Evolutionary conservation across 108 stramenopile genomes (phyloP).

Genomic region (Skeletonema potamos): DNA sequence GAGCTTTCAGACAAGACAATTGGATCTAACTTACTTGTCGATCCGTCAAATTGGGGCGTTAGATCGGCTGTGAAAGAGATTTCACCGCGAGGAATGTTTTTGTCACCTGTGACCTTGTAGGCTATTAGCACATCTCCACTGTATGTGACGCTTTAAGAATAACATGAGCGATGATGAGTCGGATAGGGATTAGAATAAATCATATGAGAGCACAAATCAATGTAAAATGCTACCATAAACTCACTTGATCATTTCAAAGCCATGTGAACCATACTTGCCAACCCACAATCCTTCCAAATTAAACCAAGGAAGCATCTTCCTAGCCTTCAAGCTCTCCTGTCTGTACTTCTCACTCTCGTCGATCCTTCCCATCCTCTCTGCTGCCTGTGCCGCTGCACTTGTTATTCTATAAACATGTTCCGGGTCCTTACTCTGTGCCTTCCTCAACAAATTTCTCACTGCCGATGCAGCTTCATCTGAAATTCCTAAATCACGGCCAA

Average conservation of each 20-base stretch:
- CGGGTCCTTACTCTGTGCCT: conserved; percentile 29
- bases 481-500: not conserved
- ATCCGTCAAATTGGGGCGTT: conserved; percentile 12
- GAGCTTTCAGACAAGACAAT: conserved; percentile 61
- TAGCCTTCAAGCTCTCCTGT: conserved; percentile 46
- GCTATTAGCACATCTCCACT: conserved; percentile 73
- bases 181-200: not conserved
- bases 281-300: conserved; percentile 85
- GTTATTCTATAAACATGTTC: conserved; percentile 35
- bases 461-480: not conserved
- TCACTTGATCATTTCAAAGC: conserved; percentile 54
- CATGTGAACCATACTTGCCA: conserved; percentile 81
- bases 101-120: conserved; percentile 80
- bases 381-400: conserved; percentile 36
- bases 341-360: conserved; percentile 48
- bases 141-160: conserved; percentile 76
- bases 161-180: conserved; percentile 1
- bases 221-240: not conserved
- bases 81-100: conserved; percentile 76
- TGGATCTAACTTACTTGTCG: conserved; percentile 34
- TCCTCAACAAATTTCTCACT: conserved; percentile 15
- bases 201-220: not conserved
- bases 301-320: conserved; percentile 63
- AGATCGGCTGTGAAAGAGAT: conserved; percentile 79
- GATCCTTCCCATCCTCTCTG: conserved; percentile 28